Evolutionary conservation across 345 rosid genomes (phyloP).

Genomic region (Noccaea caerulescens): DNA sequence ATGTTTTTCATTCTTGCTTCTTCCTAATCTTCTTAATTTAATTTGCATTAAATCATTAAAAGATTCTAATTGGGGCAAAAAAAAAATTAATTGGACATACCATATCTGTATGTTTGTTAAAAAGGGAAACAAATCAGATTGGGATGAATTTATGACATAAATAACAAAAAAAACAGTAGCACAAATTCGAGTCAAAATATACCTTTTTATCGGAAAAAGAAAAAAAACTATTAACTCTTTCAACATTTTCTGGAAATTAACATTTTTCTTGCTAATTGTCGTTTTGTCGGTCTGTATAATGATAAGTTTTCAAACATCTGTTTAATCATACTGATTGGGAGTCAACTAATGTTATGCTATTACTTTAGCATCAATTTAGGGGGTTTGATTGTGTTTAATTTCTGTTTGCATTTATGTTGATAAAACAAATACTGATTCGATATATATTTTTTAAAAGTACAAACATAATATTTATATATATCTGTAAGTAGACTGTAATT

Average conservation of each 20-base stretch:
- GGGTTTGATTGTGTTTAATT: neutral
- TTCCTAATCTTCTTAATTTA: neutral
- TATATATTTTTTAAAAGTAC: too few species aligned
- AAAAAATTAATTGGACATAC: neutral
- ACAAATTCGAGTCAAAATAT: slow-evolving; percentile 5
- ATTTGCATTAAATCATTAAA: slow-evolving; percentile 16
- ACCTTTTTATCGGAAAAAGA: neutral
- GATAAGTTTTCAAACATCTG: neutral
- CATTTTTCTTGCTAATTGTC: neutral
- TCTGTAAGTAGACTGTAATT: too few species aligned
- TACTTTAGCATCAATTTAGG: neutral
- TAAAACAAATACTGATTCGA: too few species aligned
- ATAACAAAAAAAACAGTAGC: neutral
- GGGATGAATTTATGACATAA: neutral
- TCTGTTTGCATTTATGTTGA: neutral
- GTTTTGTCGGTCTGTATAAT: neutral
- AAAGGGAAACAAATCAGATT: neutral
- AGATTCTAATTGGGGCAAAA: neutral
- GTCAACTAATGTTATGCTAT: neutral
- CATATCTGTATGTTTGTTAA: neutral
- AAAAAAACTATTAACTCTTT: neutral
- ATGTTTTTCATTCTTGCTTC: neutral
- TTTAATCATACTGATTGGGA: neutral
- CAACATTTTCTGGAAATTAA: neutral
- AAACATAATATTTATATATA: too few species aligned